Conservation (phyloP, 257 asterid genomes). For the Datura wrightii region DNA sequence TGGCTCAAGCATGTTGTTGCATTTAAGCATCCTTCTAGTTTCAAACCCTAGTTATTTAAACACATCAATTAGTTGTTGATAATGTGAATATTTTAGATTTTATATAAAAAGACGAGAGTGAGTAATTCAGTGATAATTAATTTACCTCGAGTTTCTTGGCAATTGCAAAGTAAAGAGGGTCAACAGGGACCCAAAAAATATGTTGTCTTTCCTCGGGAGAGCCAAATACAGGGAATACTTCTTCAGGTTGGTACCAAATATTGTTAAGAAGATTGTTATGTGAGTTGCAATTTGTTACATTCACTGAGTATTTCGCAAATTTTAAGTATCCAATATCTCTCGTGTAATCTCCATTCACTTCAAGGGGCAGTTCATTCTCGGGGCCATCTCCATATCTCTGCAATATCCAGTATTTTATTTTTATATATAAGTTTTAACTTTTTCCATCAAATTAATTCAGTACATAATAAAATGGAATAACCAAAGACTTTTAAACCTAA, state of each 20-base stretch:
- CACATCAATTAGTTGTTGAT: constrained; percentile 17
- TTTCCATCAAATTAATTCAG: background rate
- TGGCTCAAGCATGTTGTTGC: constrained; percentile 47
- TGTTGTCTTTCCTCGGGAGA: constrained; percentile 59
- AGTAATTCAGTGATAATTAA: background rate
- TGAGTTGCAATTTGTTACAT: constrained; percentile 25
- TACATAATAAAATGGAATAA: background rate
- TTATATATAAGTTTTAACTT: too few species aligned
- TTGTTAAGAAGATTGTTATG: constrained; percentile 52
- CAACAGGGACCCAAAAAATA: constrained; percentile 58
- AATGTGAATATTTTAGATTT: background rate
- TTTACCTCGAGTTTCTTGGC: constrained; percentile 47
- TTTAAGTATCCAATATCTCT: constrained; percentile 49
- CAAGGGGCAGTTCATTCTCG: constrained; percentile 51
- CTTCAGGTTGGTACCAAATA: constrained; percentile 66
- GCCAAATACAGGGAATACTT: constrained; percentile 59
- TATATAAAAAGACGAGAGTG: too few species aligned
- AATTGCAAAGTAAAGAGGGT: constrained; percentile 36
- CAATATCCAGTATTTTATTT: background rate
- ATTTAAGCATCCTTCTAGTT: constrained; percentile 45
- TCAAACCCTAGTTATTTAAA: constrained; percentile 41
- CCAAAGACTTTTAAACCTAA: background rate
- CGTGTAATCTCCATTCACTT: constrained; percentile 60
- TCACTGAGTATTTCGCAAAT: constrained; percentile 39
- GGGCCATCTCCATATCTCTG: constrained; percentile 69